Evolutionary conservation across 208 protist genomes (phyloP).

Genomic region (Blechomonas ayalai): DNA sequence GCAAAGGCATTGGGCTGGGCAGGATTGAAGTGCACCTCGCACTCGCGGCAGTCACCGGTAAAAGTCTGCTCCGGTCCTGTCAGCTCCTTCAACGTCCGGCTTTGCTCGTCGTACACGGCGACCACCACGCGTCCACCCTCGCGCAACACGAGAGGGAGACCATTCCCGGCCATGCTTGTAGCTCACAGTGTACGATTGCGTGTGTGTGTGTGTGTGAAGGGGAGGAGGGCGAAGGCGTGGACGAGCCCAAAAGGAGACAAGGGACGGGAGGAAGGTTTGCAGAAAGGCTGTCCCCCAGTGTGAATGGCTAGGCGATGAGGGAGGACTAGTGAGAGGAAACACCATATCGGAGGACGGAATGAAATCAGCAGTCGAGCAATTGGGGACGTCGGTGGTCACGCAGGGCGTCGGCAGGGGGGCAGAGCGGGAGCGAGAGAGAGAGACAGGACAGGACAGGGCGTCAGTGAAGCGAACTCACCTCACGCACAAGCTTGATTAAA

Average conservation of each 20-base stretch:
- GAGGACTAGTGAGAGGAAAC: background rate
- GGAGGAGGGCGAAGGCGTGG: too few species aligned
- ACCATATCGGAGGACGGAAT: background rate
- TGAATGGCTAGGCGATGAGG: background rate
- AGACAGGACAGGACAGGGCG: too few species aligned
- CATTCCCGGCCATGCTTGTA: background rate
- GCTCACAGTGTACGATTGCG: too few species aligned
- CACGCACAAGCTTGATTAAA: too few species aligned
- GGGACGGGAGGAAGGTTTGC: too few species aligned
- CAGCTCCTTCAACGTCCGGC: conserved; percentile 40
- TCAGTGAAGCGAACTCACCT: too few species aligned
- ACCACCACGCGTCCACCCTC: conserved; percentile 64
- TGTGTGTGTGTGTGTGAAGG: background rate
- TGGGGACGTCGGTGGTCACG: too few species aligned
- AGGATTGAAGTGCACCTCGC: conserved; percentile 69
- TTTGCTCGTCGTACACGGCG: conserved; percentile 58
- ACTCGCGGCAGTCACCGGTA: conserved; percentile 76
- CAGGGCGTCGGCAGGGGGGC: too few species aligned
- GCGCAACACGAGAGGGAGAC: conserved; percentile 62
- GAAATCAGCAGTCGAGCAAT: background rate
- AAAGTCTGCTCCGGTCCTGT: conserved; percentile 11
- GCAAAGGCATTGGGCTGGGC: conserved; percentile 38
- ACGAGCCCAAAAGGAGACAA: too few species aligned
- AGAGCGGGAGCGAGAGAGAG: too few species aligned
- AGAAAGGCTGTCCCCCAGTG: too few species aligned